Evolutionary conservation across 225 moss, liverwort and hornwort species (phyloP).

Genomic region (Sphagnum contortum): DNA sequence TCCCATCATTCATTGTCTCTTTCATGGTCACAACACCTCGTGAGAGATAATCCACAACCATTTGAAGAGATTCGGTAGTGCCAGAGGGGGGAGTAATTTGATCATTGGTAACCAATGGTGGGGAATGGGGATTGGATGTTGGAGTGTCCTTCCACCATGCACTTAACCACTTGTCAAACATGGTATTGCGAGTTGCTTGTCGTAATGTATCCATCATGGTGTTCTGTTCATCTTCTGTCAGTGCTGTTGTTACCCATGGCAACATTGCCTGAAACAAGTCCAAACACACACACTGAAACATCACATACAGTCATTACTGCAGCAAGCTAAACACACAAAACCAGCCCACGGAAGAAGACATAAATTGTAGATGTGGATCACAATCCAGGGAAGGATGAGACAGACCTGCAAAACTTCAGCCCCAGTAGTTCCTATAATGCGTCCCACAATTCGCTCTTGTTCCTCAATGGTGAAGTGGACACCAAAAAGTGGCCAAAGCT

Average conservation of each 20-base stretch:
- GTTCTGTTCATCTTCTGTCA: conserved; percentile 89
- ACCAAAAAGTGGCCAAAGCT: conserved; percentile 93
- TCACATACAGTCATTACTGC: too few relatives aligned
- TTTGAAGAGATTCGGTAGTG: conserved; percentile 83
- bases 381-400: neutral
- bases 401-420: conserved; percentile 77
- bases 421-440: conserved; percentile 95
- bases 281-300: too few relatives aligned
- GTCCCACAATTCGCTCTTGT: conserved; percentile 91
- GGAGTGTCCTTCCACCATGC: conserved; percentile 95
- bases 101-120: conserved; percentile 10
- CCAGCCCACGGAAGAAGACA: too few relatives aligned
- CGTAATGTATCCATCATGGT: conserved; percentile 99
- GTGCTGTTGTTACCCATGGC: conserved; percentile 93
- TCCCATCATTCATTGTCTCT: too few relatives aligned
- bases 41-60: conserved; percentile 82
- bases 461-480: conserved; percentile 94
- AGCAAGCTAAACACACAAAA: too few relatives aligned
- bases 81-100: conserved; percentile 55
- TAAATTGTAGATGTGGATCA: too few relatives aligned
- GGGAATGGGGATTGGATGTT: conserved; percentile 21
- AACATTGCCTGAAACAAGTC: conserved; percentile 69
- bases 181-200: conserved; percentile 94
- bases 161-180: conserved; percentile 98
- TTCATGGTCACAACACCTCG: conserved; percentile 11